Evolutionary conservation across 352 stramenopile species (phyloP).

Genomic region (Pythium myriotylum): DNA sequence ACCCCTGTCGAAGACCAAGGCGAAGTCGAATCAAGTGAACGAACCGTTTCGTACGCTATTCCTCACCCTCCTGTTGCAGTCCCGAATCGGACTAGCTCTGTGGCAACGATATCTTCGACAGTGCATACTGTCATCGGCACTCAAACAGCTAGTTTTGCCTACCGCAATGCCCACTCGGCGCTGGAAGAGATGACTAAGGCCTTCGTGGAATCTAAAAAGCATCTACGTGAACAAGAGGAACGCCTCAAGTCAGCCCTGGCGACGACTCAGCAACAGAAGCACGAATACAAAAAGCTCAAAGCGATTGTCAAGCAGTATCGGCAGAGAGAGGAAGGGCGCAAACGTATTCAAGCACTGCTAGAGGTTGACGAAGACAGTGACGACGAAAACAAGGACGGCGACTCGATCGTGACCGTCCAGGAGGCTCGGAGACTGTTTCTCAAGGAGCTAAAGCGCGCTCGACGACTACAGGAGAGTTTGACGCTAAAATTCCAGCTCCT

Average conservation of each 20-base stretch:
- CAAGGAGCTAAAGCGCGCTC: conserved; percentile 50
- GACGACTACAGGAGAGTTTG: conserved; percentile 48
- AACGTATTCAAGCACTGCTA: conserved; percentile 40
- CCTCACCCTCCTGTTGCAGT: no score
- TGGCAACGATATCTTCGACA: no score
- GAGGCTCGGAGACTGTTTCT: conserved; percentile 19
- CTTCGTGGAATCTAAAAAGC: conserved; percentile 17
- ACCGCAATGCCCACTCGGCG: neutral
- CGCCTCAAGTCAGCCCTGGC: conserved; percentile 33
- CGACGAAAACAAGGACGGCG: neutral
- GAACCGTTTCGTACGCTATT: no score
- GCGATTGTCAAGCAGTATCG: conserved; percentile 42
- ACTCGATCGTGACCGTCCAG: neutral
- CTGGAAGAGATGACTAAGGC: conserved; percentile 2
- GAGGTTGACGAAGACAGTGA: conserved; percentile 14
- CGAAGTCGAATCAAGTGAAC: neutral
- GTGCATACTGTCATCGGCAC: neutral
- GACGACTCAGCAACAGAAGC: conserved; percentile 32
- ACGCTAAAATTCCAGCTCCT: conserved; percentile 61
- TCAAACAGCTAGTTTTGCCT: neutral
- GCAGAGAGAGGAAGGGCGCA: conserved; percentile 34
- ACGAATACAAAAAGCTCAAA: conserved; percentile 45
- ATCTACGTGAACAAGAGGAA: conserved; percentile 39
- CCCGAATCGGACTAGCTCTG: no score
- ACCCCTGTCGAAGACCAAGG: conserved; percentile 15